Conservation (phyloP, 2,329 filamentous ascomycete genomes). For the Neurospora crassa region DNA sequence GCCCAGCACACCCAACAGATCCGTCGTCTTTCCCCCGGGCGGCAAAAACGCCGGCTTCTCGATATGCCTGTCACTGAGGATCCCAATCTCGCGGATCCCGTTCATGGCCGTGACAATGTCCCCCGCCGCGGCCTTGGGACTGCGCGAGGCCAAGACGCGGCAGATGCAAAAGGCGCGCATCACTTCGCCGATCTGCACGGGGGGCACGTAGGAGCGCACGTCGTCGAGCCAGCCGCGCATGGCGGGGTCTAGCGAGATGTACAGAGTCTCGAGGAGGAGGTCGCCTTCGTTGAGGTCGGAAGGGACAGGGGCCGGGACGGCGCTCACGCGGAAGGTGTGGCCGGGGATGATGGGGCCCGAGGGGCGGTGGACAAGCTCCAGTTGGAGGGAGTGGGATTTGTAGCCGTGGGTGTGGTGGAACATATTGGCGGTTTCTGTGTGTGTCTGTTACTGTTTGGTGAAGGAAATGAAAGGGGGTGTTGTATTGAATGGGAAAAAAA, state of each 20-base stretch:
- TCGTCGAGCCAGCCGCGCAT: conserved; percentile 55
- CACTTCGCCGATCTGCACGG: conserved; percentile 48
- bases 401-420: background rate
- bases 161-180: conserved; percentile 50
- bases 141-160: conserved; percentile 40
- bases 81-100: conserved; percentile 50
- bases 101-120: conserved; percentile 38
- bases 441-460: too few species aligned
- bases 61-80: conserved; percentile 36
- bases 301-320: conserved; percentile 38
- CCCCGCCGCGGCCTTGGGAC: conserved; percentile 35
- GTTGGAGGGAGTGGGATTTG: conserved; percentile 22
- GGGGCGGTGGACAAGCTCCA: conserved; percentile 57
- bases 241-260: conserved; percentile 52
- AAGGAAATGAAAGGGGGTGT: background rate
- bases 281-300: conserved; percentile 41
- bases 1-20: conserved; percentile 43
- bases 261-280: conserved; percentile 39
- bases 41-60: conserved; percentile 20
- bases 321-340: conserved; percentile 51
- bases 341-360: conserved; percentile 50
- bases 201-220: conserved; percentile 43
- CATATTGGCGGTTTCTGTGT: background rate
- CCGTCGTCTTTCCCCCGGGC: conserved; percentile 29
- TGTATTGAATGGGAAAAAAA: background rate